Evolutionary conservation across 169 alveolate species (phyloP).

Genomic region (Plasmodium malariae): DNA sequence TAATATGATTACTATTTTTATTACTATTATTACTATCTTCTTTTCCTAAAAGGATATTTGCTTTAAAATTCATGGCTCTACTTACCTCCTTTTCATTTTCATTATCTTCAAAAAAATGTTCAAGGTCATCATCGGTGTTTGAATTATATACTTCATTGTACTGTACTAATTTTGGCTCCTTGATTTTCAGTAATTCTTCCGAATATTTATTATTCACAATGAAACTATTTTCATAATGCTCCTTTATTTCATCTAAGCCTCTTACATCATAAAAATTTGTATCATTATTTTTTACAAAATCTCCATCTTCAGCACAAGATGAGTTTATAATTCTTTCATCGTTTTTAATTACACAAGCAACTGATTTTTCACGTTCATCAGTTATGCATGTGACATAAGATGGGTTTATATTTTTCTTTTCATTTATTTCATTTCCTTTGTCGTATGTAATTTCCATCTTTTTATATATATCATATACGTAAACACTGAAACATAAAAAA

Average conservation of each 20-base stretch:
- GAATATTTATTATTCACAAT: conserved; percentile 1
- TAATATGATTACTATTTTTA: background rate
- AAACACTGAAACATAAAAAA: conserved; percentile 1
- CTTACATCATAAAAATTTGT: conserved; percentile 48
- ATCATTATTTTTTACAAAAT: conserved; percentile 23
- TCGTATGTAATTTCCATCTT: conserved; percentile 52
- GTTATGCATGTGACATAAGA: background rate
- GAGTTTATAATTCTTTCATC: background rate
- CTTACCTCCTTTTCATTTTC: conserved; percentile 21
- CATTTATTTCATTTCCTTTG: conserved; percentile 33
- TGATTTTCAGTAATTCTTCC: conserved; percentile 10
- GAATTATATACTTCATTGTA: conserved; percentile 35
- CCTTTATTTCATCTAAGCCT: conserved; percentile 27
- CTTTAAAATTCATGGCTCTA: no score
- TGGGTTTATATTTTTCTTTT: conserved; percentile 20
- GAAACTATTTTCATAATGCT: conserved; percentile 4
- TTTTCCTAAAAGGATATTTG: background rate
- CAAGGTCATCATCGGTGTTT: conserved; percentile 59
- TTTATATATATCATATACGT: background rate
- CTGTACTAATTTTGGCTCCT: background rate
- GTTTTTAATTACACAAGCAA: conserved; percentile 16
- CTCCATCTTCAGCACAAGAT: background rate
- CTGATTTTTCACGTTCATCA: conserved; percentile 12
- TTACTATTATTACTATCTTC: background rate
- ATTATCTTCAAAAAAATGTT: conserved; percentile 57